These are phyloP conservation scores for Vanrija sp. DNA, from an alignment of 1,284 basidiomycete genomes.

Conservation along the genomic window DNA sequence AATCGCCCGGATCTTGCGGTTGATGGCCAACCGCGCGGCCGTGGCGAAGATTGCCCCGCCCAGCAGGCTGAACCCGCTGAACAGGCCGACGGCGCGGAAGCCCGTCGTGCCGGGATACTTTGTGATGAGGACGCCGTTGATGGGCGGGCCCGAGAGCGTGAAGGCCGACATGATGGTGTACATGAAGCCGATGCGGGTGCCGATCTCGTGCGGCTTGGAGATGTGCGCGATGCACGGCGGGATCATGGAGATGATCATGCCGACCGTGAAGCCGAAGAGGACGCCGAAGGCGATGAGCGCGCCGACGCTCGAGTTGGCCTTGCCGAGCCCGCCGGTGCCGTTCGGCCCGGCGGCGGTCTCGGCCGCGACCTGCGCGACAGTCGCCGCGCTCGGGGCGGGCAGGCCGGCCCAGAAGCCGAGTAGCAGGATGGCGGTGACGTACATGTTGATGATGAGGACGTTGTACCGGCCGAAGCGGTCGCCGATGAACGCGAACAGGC, in stretches of 20 bases:
- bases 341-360: no score
- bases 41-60: not conserved
- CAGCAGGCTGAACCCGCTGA: not conserved
- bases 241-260: slow-evolving; percentile 26
- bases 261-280: slow-evolving; percentile 40
- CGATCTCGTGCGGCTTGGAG: slow-evolving; percentile 24
- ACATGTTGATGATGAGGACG: slow-evolving; percentile 28
- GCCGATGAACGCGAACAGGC: slow-evolving; percentile 12
- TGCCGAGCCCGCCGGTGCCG: no score
- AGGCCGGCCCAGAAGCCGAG: slow-evolving; percentile 29
- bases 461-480: slow-evolving; percentile 27
- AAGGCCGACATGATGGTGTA: slow-evolving; percentile 26
- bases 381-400: no score
- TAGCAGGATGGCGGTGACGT: slow-evolving; percentile 13
- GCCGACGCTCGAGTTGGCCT: slow-evolving; percentile 15
- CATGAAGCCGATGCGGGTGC: slow-evolving; percentile 29
- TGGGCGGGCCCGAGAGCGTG: slow-evolving; percentile 40
- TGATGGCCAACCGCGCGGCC: not conserved
- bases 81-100: slow-evolving; percentile 1
- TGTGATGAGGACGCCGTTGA: slow-evolving; percentile 40
- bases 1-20: not conserved
- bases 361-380: no score
- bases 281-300: slow-evolving; percentile 39
- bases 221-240: slow-evolving; percentile 27
- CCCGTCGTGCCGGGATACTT: slow-evolving; percentile 7